A percentile compares a stretch with the other conserved stretches of the same genome.
Conservation (phyloP, 495 filamentous ascomycete species). For the Neurospora discreta region DNA sequence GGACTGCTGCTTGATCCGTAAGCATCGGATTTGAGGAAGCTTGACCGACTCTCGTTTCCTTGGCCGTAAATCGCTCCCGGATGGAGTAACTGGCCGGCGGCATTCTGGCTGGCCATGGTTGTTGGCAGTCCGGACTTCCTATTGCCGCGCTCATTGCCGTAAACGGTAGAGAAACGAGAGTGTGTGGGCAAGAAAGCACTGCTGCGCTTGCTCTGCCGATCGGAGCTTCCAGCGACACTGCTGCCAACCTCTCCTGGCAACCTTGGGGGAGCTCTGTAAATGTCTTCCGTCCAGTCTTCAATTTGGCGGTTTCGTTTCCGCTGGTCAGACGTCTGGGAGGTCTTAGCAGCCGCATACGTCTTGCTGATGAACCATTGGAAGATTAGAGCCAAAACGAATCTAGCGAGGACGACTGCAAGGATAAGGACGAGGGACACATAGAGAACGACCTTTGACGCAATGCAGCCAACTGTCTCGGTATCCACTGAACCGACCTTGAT, state of each 20-base stretch:
- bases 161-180: constrained; percentile 90
- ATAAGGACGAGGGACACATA: constrained; percentile 93
- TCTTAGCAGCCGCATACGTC: constrained; percentile 67
- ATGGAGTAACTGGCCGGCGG: constrained; percentile 64
- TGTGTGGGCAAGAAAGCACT: constrained; percentile 74
- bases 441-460: constrained; percentile 92
- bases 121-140: constrained; percentile 50
- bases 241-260: constrained; percentile 55
- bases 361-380: constrained; percentile 94
- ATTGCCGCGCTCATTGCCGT: constrained; percentile 50
- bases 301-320: constrained; percentile 86
- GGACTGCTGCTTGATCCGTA: constrained; percentile 46
- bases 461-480: constrained; percentile 93
- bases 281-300: constrained; percentile 97
- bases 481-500: constrained; percentile 94
- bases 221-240: constrained; percentile 44
- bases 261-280: constrained; percentile 80
- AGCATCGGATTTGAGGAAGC: constrained; percentile 39
- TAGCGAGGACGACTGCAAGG: constrained; percentile 72
- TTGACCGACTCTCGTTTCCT: constrained; percentile 54
- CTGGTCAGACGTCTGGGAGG: constrained; percentile 55
- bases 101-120: constrained; percentile 93
- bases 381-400: constrained; percentile 79
- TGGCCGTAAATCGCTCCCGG: constrained; percentile 61
- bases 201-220: constrained; percentile 66